These are phyloP conservation scores for Alternaria ventricosa DNA, from an alignment of 2,329 filamentous ascomycete species.

Conservation along the genomic window DNA sequence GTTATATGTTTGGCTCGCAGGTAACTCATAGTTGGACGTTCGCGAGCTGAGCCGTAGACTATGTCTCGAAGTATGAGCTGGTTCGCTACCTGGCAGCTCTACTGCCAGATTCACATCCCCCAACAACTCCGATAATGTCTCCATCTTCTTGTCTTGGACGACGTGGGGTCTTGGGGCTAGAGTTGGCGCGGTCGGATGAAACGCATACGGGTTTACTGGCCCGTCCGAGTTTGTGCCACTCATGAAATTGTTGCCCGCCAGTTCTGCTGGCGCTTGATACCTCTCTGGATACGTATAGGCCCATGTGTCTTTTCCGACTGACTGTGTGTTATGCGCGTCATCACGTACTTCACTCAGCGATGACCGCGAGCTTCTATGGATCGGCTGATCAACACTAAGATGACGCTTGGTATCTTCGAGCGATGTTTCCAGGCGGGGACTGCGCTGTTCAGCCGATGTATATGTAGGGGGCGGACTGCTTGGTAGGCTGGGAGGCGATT, in stretches of 20 bases:
- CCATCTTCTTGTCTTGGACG: background rate
- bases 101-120: constrained; percentile 14
- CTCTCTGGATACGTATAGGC: background rate
- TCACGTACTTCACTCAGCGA: background rate
- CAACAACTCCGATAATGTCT: constrained; percentile 11
- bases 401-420: background rate
- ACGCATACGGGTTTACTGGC: constrained; percentile 26
- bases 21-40: background rate
- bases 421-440: background rate
- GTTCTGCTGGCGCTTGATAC: constrained; percentile 4
- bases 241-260: constrained; percentile 16
- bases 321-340: background rate
- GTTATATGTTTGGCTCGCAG: background rate
- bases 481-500: background rate
- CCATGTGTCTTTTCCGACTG: background rate
- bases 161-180: background rate
- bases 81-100: constrained; percentile 13
- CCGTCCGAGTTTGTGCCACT: constrained; percentile 28
- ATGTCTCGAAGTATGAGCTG: constrained; percentile 2
- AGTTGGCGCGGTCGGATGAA: background rate
- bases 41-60: background rate
- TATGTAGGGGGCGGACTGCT: constrained; percentile 10
- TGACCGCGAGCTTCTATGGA: background rate
- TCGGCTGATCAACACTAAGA: background rate
- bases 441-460: background rate